Conservation (phyloP, 1,284 basidiomycete species). For the Earliella scabrosa region DNA sequence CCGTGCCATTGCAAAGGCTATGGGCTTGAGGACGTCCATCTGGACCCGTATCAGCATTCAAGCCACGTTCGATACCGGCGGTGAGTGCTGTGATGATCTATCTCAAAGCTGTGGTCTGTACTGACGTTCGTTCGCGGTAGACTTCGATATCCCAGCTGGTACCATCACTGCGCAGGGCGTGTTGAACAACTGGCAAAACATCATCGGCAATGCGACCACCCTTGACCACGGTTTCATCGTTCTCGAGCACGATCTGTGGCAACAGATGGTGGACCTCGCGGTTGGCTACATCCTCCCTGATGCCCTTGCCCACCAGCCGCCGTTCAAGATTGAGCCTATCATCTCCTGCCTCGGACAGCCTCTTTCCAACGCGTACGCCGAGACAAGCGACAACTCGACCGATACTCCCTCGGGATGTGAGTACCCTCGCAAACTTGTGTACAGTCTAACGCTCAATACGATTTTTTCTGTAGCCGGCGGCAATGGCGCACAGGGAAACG, state of each 20-base stretch:
- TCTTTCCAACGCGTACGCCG: slow-evolving; percentile 64
- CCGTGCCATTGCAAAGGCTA: slow-evolving; percentile 73
- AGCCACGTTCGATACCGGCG: slow-evolving; percentile 68
- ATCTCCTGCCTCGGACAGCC: slow-evolving; percentile 67
- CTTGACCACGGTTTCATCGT: slow-evolving; percentile 69
- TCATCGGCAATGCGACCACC: slow-evolving; percentile 55
- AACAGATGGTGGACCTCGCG: slow-evolving; percentile 70
- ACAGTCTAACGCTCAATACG: too few relatives aligned
- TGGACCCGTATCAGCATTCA: slow-evolving; percentile 67
- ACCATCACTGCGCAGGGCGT: slow-evolving; percentile 59
- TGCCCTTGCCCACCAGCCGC: slow-evolving; percentile 60
- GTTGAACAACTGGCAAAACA: slow-evolving; percentile 66
- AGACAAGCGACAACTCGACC: slow-evolving; percentile 66
- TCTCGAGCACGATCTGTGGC: slow-evolving; percentile 77
- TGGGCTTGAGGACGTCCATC: slow-evolving; percentile 69
- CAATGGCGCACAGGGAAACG: slow-evolving; percentile 3
- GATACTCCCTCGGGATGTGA: slow-evolving; percentile 38
- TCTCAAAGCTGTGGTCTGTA: background rate
- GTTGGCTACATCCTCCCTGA: slow-evolving; percentile 74
- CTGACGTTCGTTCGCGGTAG: slow-evolving; percentile 37
- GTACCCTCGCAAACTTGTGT: too few relatives aligned
- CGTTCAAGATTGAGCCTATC: slow-evolving; percentile 69
- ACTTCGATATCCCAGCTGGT: slow-evolving; percentile 80
- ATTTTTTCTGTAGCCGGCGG: background rate
- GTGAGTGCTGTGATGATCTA: slow-evolving; percentile 37